Evolutionary conservation across 163 green algal species (phyloP).

Genomic region (Scenedesmus sp.): DNA sequence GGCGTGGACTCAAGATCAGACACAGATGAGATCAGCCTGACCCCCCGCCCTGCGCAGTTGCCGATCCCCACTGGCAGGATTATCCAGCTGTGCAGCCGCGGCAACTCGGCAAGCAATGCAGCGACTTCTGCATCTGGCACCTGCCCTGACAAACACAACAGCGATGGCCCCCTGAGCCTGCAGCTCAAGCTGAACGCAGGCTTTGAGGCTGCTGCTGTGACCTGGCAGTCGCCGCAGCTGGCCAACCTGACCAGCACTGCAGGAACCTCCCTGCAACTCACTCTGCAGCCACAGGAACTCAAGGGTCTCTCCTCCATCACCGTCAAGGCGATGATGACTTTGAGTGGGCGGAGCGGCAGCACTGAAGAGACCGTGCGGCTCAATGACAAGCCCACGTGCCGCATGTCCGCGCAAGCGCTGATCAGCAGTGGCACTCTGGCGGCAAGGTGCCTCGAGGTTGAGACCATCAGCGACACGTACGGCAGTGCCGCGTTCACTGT

Average conservation of each 20-base stretch:
- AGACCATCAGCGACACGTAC: background rate
- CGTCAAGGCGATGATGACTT: constrained; percentile 9
- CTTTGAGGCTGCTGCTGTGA: background rate
- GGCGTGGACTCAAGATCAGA: background rate
- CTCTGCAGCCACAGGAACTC: constrained; percentile 4
- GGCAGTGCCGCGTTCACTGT: background rate
- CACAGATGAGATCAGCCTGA: background rate
- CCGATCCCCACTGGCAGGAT: constrained; percentile 34
- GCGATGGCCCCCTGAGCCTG: constrained; percentile 8
- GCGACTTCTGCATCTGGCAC: background rate
- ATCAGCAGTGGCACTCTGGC: background rate
- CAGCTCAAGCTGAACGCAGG: background rate
- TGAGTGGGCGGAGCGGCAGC: background rate
- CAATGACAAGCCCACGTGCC: constrained; percentile 8
- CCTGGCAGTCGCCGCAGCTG: background rate
- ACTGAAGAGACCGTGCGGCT: constrained; percentile 14
- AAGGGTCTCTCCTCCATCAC: background rate
- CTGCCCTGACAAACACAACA: constrained; percentile 33
- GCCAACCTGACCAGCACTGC: background rate
- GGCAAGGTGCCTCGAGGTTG: background rate
- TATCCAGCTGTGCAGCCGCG: background rate
- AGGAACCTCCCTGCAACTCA: background rate
- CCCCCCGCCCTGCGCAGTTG: background rate
- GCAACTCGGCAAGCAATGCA: background rate
- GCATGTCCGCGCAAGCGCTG: background rate